A percentile compares a stretch with the other conserved stretches of the same genome.
Conservation (phyloP, 768 basidiomycete species). For the Suillus fuscotomentosus region DNA sequence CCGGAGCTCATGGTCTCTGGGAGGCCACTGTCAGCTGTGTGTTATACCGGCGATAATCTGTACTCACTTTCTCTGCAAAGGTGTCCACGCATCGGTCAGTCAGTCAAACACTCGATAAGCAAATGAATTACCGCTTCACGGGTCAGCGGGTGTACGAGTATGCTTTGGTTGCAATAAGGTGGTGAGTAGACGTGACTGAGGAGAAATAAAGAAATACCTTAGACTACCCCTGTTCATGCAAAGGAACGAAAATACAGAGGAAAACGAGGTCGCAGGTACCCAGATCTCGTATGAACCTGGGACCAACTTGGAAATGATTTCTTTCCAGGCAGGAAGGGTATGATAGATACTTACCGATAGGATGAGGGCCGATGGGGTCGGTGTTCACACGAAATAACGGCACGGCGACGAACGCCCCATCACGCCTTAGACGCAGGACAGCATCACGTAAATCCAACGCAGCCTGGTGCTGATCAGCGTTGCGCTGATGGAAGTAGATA, state of each 20-base stretch:
- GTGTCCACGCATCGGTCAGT: constrained; percentile 4
- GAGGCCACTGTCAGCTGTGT: not conserved
- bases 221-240: constrained; percentile 63
- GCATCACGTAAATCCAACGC: constrained; percentile 71
- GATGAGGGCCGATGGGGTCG: constrained; percentile 72
- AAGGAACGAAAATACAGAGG: constrained; percentile 75
- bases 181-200: not conserved
- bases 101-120: not conserved
- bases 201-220: constrained; percentile 44
- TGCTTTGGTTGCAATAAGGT: constrained; percentile 36
- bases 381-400: constrained; percentile 72
- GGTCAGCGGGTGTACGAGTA: constrained; percentile 75
- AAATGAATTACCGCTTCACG: constrained; percentile 50
- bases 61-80: constrained; percentile 50
- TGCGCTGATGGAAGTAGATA: constrained; percentile 77
- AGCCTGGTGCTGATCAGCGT: constrained; percentile 56
- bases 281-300: constrained; percentile 81
- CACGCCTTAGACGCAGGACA: constrained; percentile 64
- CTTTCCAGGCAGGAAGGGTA: not conserved
- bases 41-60: not conserved
- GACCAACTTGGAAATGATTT: not conserved
- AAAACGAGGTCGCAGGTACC: constrained; percentile 73
- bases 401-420: constrained; percentile 79
- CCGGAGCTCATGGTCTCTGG: constrained; percentile 69
- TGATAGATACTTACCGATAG: constrained; percentile 51